These are phyloP conservation scores for Salmacisia buchloeana DNA, from an alignment of 1,284 basidiomycete species.

Conservation along the genomic window DNA sequence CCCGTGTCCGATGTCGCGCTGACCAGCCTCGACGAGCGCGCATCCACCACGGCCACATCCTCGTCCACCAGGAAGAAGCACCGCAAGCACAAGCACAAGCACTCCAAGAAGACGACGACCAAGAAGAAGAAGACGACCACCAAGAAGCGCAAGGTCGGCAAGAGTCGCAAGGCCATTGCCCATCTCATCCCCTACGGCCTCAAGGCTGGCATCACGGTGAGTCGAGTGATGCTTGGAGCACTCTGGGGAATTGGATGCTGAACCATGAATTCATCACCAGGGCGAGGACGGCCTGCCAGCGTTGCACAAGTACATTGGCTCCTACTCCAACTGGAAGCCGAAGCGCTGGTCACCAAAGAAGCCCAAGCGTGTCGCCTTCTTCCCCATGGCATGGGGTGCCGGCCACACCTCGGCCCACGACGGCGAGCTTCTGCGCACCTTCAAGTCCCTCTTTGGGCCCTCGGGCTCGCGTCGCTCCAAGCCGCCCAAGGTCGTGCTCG, in stretches of 20 bases:
- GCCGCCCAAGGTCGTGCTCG: conserved; percentile 19
- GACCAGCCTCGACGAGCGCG: background rate
- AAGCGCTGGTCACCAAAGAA: background rate
- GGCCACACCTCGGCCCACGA: background rate
- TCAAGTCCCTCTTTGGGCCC: background rate
- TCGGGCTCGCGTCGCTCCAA: background rate
- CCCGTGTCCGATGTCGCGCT: background rate
- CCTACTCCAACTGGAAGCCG: conserved; percentile 6
- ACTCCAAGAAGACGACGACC: background rate
- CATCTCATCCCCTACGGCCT: background rate
- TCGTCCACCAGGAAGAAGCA: background rate
- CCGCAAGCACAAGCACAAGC: background rate
- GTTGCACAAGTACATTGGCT: background rate
- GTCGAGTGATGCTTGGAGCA: too few species aligned
- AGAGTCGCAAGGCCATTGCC: background rate
- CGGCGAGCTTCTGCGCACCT: background rate
- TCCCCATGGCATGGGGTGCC: background rate
- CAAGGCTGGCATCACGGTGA: conserved; percentile 5
- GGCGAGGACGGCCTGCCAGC: background rate
- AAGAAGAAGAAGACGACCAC: background rate
- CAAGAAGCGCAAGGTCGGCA: background rate
- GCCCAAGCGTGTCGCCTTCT: background rate
- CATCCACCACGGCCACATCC: background rate
- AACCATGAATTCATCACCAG: background rate
- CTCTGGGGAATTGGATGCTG: background rate